phyloP scores from a whole-genome alignment of 352 stramenopile genomes.

The Pythium sukuiense region DNA sequence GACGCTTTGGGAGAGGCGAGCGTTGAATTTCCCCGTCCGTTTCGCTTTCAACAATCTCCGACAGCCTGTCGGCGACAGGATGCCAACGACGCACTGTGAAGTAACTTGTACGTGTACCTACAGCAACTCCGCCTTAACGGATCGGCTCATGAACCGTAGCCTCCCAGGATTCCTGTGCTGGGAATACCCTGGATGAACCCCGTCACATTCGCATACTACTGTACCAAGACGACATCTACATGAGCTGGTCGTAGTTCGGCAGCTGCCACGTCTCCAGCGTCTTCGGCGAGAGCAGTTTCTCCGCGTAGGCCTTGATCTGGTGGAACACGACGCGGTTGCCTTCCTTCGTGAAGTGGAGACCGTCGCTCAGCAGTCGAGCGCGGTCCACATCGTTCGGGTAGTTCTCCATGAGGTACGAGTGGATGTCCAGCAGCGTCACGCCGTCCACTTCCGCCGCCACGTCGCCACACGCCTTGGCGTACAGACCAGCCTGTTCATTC shows the following conservation, averaged over 20 bases:
- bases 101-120: too few relatives aligned
- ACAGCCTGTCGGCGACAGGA: too few relatives aligned
- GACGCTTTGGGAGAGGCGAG: too few relatives aligned
- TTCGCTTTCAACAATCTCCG: too few relatives aligned
- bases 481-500: slow-evolving; percentile 15
- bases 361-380: slow-evolving; percentile 17
- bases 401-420: slow-evolving; percentile 17
- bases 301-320: slow-evolving; percentile 10
- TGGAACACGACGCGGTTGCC: slow-evolving; percentile 27
- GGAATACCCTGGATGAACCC: too few relatives aligned
- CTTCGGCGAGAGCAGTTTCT: slow-evolving; percentile 2
- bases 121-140: too few relatives aligned
- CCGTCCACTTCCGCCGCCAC: slow-evolving; percentile 7
- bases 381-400: slow-evolving; percentile 11
- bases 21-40: too few relatives aligned
- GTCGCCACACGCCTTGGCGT: slow-evolving; percentile 13
- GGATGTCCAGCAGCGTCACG: slow-evolving; percentile 22
- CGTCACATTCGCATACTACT: not conserved
- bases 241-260: slow-evolving; percentile 21
- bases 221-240: too few relatives aligned
- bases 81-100: too few relatives aligned
- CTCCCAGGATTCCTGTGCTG: too few relatives aligned
- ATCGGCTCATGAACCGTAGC: not conserved
- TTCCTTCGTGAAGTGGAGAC: slow-evolving; percentile 22
- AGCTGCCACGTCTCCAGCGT: slow-evolving; percentile 16